A percentile compares a stretch with the other conserved stretches of the same genome.
phyloP scores from a whole-genome alignment of 1,139 yeast species.

The Ogataea hybrid region DNA sequence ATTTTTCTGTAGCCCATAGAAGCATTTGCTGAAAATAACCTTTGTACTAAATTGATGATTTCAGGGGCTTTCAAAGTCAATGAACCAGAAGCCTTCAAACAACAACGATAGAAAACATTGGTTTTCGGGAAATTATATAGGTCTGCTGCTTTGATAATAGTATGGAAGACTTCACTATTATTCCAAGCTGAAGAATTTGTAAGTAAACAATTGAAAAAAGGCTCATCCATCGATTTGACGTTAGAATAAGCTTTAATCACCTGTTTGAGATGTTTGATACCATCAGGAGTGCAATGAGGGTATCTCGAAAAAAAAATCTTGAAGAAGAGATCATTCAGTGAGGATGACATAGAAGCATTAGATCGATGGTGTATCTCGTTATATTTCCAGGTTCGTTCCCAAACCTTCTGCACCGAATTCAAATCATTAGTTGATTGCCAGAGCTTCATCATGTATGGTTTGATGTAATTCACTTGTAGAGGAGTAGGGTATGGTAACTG shows the following conservation, averaged over 20 bases:
- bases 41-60: conserved; percentile 58
- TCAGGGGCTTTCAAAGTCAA: conserved; percentile 53
- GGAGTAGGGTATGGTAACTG: conserved; percentile 70
- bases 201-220: conserved; percentile 75
- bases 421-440: conserved; percentile 57
- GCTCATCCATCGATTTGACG: conserved; percentile 63
- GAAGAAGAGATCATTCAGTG: conserved; percentile 68
- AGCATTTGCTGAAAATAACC: conserved; percentile 52
- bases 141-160: conserved; percentile 61
- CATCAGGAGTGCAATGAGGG: conserved; percentile 54
- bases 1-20: conserved; percentile 51
- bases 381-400: conserved; percentile 59
- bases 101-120: conserved; percentile 71
- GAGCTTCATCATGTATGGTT: conserved; percentile 62
- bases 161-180: conserved; percentile 60
- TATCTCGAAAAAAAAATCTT: conserved; percentile 62
- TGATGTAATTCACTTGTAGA: conserved; percentile 73
- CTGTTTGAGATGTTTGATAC: conserved; percentile 55
- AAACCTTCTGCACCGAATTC: conserved; percentile 56
- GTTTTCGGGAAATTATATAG: conserved; percentile 60
- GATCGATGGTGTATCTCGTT: conserved; percentile 52
- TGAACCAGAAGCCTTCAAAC: conserved; percentile 70
- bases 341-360: conserved; percentile 60
- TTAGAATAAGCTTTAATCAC: conserved; percentile 57
- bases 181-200: conserved; percentile 69